Evolutionary conservation across 2,329 filamentous ascomycete genomes (phyloP).

Genomic region (Cucurbitaria berberidis): DNA sequence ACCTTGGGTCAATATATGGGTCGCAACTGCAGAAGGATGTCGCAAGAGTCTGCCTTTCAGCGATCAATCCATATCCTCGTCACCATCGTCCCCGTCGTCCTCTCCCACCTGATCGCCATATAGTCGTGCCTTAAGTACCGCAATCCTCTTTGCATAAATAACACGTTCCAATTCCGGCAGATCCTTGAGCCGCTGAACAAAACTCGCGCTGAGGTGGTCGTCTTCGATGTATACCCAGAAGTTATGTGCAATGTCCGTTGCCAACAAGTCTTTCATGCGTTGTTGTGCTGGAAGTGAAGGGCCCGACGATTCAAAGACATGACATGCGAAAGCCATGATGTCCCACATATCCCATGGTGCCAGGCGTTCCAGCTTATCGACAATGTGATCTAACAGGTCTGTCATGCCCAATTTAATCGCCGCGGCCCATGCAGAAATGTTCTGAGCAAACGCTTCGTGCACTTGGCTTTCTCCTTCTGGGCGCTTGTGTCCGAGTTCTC

Average conservation of each 20-base stretch:
- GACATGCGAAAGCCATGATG: constrained; percentile 19
- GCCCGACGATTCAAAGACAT: constrained; percentile 18
- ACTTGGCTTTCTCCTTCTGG: constrained; percentile 20
- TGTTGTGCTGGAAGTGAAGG: constrained; percentile 5
- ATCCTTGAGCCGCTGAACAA: constrained; percentile 14
- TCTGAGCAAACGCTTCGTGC: constrained; percentile 21
- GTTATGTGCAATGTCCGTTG: constrained; percentile 26
- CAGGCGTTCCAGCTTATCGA: constrained; percentile 23
- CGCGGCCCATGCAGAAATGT: constrained; percentile 28
- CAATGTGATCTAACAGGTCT: constrained; percentile 36
- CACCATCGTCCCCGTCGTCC: neutral
- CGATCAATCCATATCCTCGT: neutral
- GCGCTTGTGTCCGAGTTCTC: constrained; percentile 23
- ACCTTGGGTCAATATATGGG: neutral
- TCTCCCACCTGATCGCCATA: neutral
- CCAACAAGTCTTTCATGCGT: constrained; percentile 22
- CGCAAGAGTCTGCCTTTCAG: no score
- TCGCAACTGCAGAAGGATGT: no score
- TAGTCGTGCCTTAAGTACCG: neutral
- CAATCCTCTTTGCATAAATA: constrained; percentile 10
- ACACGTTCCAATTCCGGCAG: constrained; percentile 26
- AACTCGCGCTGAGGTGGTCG: constrained; percentile 7
- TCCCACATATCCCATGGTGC: constrained; percentile 9
- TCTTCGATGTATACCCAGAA: constrained; percentile 22
- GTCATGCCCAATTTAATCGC: constrained; percentile 29